These are phyloP conservation scores for Tulasnella sp. DNA, from an alignment of 768 basidiomycete genomes.

Conservation along the genomic window DNA sequence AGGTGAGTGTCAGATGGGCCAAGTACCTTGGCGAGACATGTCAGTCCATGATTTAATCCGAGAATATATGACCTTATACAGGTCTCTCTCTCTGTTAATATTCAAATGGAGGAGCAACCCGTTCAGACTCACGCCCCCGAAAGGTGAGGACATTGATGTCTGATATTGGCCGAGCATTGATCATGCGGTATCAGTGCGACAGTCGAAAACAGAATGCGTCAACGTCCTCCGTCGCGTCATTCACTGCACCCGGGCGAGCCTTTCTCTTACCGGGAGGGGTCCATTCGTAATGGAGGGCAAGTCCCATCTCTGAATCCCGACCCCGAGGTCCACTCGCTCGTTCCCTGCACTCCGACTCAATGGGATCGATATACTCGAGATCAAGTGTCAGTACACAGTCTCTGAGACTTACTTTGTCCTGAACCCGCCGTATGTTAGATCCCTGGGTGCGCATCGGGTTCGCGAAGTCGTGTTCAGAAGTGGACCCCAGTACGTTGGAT, in stretches of 20 bases:
- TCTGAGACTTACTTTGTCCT: not conserved
- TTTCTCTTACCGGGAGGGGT: not conserved
- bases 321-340: not conserved
- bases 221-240: not conserved
- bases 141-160: not conserved
- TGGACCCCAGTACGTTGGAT: not conserved
- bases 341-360: not conserved
- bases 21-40: not conserved
- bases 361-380: not conserved
- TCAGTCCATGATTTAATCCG: not conserved
- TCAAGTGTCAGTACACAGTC: not conserved
- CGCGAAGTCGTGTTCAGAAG: not conserved
- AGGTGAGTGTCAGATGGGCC: not conserved
- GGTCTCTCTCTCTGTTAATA: not conserved
- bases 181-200: not conserved
- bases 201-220: not conserved
- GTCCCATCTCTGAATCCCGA: not conserved
- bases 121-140: not conserved
- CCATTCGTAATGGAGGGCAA: not conserved
- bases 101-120: not conserved
- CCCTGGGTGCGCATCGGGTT: not conserved
- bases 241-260: not conserved
- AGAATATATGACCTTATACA: not conserved
- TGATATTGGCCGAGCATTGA: not conserved
- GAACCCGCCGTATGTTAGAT: too few species aligned